Evolutionary conservation across 2,329 filamentous ascomycete species (phyloP), one percentile per base, ranked within the genome.

Genomic region (Trichoderma asperellum): DNA sequence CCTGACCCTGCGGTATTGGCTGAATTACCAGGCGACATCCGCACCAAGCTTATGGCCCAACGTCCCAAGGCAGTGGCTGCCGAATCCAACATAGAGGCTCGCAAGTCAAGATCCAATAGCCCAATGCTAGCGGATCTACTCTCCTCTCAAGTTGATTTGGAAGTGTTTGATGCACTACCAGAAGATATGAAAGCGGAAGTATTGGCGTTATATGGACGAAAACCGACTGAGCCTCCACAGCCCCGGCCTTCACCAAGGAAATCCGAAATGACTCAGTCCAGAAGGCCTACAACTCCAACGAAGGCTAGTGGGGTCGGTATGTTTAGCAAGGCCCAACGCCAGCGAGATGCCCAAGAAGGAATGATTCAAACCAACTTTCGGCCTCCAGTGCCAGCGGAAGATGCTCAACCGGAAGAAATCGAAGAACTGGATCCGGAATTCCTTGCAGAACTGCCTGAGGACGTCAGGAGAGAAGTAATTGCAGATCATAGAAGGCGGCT

Each of bases 171-270:
- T 53, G 92, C 92, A 0, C 83, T 99, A 0, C 96, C 96, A 0
- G 89, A 91, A 47, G 93, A 97, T 71, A 88, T 99, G 77, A 92
- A 94, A 71, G 88, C 89, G 1, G 96, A 98, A 79, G 84, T 98
- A 0, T 80, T 97, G 10, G 89, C 87, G 2, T 89, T 91, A 40
- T 97, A 97, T 76, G 79, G 81, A 64, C 77, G 77, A 63, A 74
- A 75, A 27, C 75, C 73, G 8, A 75, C 78, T 6, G 82, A 81
- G 70, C 75, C 77, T 5, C 71, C 78, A 3, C 40, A 43, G 18
- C 79, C 81, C 14, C 80, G 79, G 2, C 84, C 86, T 70, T 89
- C 87, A 0, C 87, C 87, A 8, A 84, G 85, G 47, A 90, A 89
- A 74, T 84, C 85, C 69, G 82, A 86, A 21, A 75, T 84, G 49